phyloP scores from a whole-genome alignment of 352 stramenopile species.

The Phytophthora lateralis region DNA sequence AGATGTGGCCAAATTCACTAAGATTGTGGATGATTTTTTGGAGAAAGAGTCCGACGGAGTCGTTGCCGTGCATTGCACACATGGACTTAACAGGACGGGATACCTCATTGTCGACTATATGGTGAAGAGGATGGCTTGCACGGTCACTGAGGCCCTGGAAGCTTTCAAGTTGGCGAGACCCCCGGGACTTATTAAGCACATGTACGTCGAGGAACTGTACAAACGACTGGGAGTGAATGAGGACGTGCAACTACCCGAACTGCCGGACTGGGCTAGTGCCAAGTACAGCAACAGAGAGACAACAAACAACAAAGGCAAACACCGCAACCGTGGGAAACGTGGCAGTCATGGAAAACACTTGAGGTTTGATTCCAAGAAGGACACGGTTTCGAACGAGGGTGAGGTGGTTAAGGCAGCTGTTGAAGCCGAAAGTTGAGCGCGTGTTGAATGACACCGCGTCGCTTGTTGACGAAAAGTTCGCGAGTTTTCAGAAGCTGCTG shows the following conservation, averaged over 20 bases:
- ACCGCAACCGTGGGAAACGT: neutral
- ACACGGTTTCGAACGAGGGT: neutral
- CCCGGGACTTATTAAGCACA: conserved; percentile 83
- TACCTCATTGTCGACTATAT: conserved; percentile 82
- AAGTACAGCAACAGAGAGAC: conserved; percentile 63
- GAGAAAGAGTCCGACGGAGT: conserved; percentile 38
- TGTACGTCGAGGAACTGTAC: conserved; percentile 83
- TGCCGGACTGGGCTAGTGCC: conserved; percentile 64
- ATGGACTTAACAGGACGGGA: conserved; percentile 79
- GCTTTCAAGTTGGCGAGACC: conserved; percentile 68
- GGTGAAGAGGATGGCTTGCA: conserved; percentile 50
- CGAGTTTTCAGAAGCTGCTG: conserved; percentile 47
- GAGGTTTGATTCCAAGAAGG: conserved; percentile 5
- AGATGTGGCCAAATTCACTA: conserved; percentile 64
- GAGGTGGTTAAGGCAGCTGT: conserved; percentile 26
- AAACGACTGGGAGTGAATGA: conserved; percentile 45
- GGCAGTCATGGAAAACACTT: neutral
- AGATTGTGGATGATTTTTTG: conserved; percentile 71
- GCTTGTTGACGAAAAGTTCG: conserved; percentile 40
- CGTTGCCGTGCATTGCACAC: conserved; percentile 82
- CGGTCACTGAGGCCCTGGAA: conserved; percentile 61
- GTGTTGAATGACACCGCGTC: conserved; percentile 48
- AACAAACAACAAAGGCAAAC: conserved; percentile 5
- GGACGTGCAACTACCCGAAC: conserved; percentile 49
- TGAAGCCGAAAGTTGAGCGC: conserved; percentile 33